A percentile compares a stretch with the other conserved stretches of the same genome.
Evolutionary conservation across 768 basidiomycete genomes (phyloP).

Genomic region (Russula emetica): DNA sequence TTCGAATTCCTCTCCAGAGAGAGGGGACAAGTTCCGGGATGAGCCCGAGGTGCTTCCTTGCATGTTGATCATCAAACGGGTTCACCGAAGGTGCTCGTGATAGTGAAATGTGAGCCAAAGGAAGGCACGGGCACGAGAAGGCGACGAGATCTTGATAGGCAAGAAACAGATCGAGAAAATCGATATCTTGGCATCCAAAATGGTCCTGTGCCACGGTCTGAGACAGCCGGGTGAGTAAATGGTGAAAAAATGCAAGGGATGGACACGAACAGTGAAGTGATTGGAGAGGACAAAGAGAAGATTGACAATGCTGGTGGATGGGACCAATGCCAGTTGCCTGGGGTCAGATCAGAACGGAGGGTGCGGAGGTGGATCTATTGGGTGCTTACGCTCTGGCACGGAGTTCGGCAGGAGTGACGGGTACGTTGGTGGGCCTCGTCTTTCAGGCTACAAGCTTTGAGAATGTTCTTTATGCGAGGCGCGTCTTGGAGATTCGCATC

Average conservation of each 20-base stretch:
- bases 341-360: slow-evolving; percentile 25
- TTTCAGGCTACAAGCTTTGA: slow-evolving; percentile 56
- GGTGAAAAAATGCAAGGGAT: not conserved
- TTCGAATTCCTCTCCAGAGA: slow-evolving; percentile 35
- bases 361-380: not conserved
- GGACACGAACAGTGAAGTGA: slow-evolving; percentile 41
- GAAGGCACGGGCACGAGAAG: slow-evolving; percentile 43
- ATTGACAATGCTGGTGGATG: slow-evolving; percentile 69
- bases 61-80: slow-evolving; percentile 38
- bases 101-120: slow-evolving; percentile 48
- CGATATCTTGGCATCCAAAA: slow-evolving; percentile 35
- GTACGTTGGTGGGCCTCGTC: slow-evolving; percentile 42
- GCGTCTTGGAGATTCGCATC: slow-evolving; percentile 72
- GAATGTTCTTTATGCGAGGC: slow-evolving; percentile 69
- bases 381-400: slow-evolving; percentile 44
- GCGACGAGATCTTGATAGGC: slow-evolving; percentile 39
- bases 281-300: slow-evolving; percentile 65
- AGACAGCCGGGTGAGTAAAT: slow-evolving; percentile 29
- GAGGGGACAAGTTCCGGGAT: slow-evolving; percentile 32
- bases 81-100: slow-evolving; percentile 40
- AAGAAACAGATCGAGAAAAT: slow-evolving; percentile 45
- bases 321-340: slow-evolving; percentile 46
- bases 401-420: slow-evolving; percentile 56
- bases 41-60: slow-evolving; percentile 30
- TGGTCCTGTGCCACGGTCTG: slow-evolving; percentile 39